Base-by-base conservation (phyloP, 2,329 filamentous ascomycete species). In the Colletotrichum liriopes region DNA sequence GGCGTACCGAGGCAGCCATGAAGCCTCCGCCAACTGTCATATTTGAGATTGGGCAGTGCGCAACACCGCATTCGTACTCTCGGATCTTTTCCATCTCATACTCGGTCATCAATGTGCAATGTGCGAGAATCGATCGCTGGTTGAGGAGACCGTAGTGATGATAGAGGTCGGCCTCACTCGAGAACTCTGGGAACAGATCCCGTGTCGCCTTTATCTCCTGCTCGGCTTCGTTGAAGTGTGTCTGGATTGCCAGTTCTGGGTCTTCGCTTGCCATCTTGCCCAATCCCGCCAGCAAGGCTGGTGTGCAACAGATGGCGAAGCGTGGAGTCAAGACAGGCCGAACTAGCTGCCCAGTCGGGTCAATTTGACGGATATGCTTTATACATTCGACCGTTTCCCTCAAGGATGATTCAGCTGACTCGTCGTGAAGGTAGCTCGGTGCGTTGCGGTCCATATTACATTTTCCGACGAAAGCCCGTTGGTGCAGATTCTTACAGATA, bases 151-250 rank as follows among this genome's bases (percentile, higher is more conserved):
- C 85, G 71, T 86, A 91, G 74, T 83, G 78, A 12, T 83, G 81
- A 76, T 93, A 93, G 4, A 93, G 81, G 65, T 91, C 89, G 0
- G 85, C 88, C 78, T 93, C 90, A 65, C 84, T 89, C 8, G 71
- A 65, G 61, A 90, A 90, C 0, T 84, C 78, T 0, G 89, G 89
- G 75, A 91, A 92, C 2, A 93, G 80, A 0, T 83, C 78, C 9
- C 79, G 80, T 0, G 90, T 92, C 26, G 86, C 85, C 1, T 82
- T 74, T 65, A 91, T 89, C 78, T 93, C 91, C 71, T 90, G 86
- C 75, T 85, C 82, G 0, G 90, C 89, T 77, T 93, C 91, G 78
- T 91, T 89, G 82, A 93, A 92, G 77, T 93, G 91, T 3, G 90
- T 92, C 79, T 93, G 91, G 41, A 93, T 87, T 0, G 88, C 84